phyloP scores from a whole-genome alignment of 106 monocot genomes.

The Agapanthus africanus region DNA sequence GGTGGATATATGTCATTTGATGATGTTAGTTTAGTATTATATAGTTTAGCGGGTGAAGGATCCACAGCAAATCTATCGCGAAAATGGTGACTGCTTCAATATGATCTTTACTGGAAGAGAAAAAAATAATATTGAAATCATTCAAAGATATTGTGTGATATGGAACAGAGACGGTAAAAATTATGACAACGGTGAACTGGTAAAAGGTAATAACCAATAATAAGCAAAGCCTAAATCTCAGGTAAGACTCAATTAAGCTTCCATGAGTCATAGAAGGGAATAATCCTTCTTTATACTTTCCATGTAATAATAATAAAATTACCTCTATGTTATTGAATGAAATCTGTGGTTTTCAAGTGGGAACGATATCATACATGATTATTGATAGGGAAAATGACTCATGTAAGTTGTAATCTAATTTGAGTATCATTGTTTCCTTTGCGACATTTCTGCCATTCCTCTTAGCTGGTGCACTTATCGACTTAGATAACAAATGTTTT shows the following conservation, averaged over 20 bases:
- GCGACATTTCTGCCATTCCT: no score
- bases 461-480: no score
- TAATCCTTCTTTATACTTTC: not conserved
- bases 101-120: not conserved
- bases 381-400: no score
- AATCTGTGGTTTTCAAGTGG: not conserved
- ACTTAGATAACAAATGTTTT: no score
- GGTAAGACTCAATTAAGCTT: not conserved
- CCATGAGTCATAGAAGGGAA: not conserved
- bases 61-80: not conserved
- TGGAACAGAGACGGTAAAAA: not conserved
- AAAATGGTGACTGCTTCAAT: not conserved
- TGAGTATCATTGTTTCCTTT: no score
- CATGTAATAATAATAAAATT: not conserved
- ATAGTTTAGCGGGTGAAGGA: not conserved
- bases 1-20: slow-evolving; percentile 10
- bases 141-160: not conserved
- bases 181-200: not conserved
- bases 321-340: not conserved
- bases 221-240: not conserved
- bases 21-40: slow-evolving; percentile 6
- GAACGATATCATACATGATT: no score
- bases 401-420: no score
- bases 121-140: not conserved
- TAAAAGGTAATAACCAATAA: no score